A percentile compares a stretch with the other conserved stretches of the same genome.
Evolutionary conservation across 129 eudicot genomes (phyloP).

Genomic region (Erigeron canadensis): DNA sequence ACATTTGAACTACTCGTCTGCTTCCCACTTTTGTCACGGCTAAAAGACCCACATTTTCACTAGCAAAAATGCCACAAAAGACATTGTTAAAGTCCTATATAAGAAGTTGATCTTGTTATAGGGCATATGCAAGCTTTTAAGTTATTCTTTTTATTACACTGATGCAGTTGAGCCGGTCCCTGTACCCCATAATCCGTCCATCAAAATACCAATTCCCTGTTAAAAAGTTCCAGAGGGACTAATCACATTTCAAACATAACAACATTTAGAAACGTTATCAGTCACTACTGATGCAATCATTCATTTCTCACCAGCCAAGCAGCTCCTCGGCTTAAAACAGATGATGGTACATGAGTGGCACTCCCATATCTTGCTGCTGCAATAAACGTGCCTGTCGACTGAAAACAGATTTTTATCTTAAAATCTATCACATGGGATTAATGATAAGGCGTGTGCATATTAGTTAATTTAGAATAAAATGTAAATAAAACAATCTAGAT

Average conservation of each 20-base stretch:
- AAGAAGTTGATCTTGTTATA: background rate
- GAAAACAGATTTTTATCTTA: background rate
- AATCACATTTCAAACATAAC: background rate
- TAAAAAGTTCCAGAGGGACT: slow-evolving; percentile 10
- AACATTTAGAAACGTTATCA: background rate
- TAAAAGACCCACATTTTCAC: slow-evolving; percentile 90
- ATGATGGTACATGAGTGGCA: slow-evolving; percentile 90
- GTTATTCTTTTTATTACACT: slow-evolving; percentile 47
- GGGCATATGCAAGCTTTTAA: background rate
- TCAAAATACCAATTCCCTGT: slow-evolving; percentile 78
- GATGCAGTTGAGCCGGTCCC: slow-evolving; percentile 86
- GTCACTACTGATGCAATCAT: slow-evolving; percentile 11
- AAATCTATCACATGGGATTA: background rate
- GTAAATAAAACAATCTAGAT: background rate
- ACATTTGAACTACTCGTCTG: slow-evolving; percentile 86
- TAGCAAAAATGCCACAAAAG: slow-evolving; percentile 20
- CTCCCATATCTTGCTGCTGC: slow-evolving; percentile 85
- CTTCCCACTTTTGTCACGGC: slow-evolving; percentile 90
- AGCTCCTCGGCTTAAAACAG: slow-evolving; percentile 84
- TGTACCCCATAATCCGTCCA: slow-evolving; percentile 91
- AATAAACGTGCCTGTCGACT: slow-evolving; percentile 93
- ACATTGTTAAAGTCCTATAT: background rate
- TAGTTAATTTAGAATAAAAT: background rate
- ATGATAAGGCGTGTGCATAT: background rate
- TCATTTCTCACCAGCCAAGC: slow-evolving; percentile 84